phyloP scores from a whole-genome alignment of 176 grass and related monocot genomes.

The Musa acuminata region DNA sequence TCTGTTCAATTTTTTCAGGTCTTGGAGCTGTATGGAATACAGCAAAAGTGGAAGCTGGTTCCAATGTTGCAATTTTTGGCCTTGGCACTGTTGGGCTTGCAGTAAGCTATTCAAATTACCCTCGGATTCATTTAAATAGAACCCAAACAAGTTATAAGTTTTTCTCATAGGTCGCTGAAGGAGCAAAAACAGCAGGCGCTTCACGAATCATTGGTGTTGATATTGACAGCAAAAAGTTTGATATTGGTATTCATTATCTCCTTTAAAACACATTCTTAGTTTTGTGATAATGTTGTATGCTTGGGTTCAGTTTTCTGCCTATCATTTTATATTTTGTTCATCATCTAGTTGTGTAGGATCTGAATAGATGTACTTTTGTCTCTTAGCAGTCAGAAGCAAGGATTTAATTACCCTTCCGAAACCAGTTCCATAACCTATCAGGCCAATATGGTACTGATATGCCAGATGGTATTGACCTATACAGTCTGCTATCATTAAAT shows the following conservation, averaged over 20 bases:
- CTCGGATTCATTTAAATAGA: background rate
- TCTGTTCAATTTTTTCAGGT: conserved; percentile 26
- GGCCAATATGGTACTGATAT: too few species aligned
- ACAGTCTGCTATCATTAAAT: too few species aligned
- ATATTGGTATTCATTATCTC: conserved; percentile 42
- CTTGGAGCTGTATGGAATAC: conserved; percentile 99
- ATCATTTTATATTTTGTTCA: background rate
- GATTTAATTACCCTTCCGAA: too few species aligned
- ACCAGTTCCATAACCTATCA: too few species aligned
- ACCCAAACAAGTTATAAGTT: background rate
- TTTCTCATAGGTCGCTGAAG: conserved; percentile 68
- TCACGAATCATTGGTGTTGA: conserved; percentile 93
- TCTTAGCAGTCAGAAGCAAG: too few species aligned
- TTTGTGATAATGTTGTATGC: background rate
- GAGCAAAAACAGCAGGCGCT: conserved; percentile 80
- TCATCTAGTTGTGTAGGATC: background rate
- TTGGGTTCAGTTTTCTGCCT: background rate
- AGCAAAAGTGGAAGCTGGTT: conserved; percentile 85
- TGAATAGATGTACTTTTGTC: background rate
- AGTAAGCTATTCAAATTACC: conserved; percentile 39
- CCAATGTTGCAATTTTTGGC: conserved; percentile 88
- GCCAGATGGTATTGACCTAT: too few species aligned
- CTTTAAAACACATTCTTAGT: background rate
- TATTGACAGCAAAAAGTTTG: conserved; percentile 88
- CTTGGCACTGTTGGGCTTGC: conserved; percentile 95